Percentiles rank a stretch among this genome's conserved stretches.
phyloP scores from a whole-genome alignment of 257 asterid genomes.

The Solanum medicagineum region DNA sequence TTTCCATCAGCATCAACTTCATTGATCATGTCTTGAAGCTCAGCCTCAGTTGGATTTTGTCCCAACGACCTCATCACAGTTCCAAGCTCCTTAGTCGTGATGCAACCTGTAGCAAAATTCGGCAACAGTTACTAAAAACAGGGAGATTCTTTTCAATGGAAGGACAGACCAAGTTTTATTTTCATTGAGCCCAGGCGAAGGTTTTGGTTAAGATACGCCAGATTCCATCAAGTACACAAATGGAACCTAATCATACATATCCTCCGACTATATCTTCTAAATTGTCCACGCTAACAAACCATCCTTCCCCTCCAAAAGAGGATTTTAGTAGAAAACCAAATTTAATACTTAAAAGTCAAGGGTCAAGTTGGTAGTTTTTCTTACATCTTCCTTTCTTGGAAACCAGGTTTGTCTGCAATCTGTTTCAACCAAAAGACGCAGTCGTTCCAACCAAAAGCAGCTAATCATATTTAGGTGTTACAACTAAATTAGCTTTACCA shows the following conservation, averaged over 20 bases:
- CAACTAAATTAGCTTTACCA: neutral
- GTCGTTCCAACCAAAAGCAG: neutral
- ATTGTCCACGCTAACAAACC: neutral
- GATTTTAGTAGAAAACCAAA: neutral
- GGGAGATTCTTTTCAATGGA: neutral
- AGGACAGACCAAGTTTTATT: neutral
- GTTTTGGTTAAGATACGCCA: neutral
- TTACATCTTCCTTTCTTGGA: neutral
- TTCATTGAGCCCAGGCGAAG: neutral
- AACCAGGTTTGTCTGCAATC: neutral
- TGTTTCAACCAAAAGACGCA: neutral
- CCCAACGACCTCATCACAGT: neutral
- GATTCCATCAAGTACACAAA: neutral
- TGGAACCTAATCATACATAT: neutral
- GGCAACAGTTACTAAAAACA: neutral
- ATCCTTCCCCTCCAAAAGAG: neutral
- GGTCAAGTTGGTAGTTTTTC: neutral
- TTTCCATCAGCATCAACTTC: conserved; percentile 2
- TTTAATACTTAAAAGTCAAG: too few relatives aligned
- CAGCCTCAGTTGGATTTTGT: conserved; percentile 1
- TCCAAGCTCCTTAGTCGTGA: neutral
- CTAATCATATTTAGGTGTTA: neutral
- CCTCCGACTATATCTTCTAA: neutral
- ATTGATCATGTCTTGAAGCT: neutral
- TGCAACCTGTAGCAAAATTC: neutral